A percentile compares a stretch with the other conserved stretches of the same genome.
phyloP scores from a whole-genome alignment of 805 yeast species.

The Ogataea sp. region DNA sequence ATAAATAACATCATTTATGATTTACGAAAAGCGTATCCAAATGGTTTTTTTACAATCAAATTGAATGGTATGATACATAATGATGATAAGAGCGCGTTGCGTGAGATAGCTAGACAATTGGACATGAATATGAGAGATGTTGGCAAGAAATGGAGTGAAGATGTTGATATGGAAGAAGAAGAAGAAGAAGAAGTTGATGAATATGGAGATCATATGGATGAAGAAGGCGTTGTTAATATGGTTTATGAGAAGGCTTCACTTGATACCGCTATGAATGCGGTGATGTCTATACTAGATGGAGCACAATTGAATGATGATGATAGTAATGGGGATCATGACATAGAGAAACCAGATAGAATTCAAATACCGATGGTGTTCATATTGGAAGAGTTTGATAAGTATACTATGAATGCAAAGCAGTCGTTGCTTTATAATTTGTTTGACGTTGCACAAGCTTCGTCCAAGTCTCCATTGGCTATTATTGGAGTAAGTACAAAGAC shows the following conservation, averaged over 20 bases:
- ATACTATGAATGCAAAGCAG: constrained; percentile 66
- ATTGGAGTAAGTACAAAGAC: constrained; percentile 72
- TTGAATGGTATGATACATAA: constrained; percentile 66
- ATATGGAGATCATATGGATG: neutral
- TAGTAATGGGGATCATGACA: constrained; percentile 8
- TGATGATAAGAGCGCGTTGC: constrained; percentile 72
- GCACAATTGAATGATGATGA: constrained; percentile 12
- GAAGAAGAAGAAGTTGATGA: neutral
- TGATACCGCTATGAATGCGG: constrained; percentile 52
- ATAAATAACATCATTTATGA: constrained; percentile 47
- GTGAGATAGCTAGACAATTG: constrained; percentile 80
- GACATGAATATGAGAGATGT: constrained; percentile 30
- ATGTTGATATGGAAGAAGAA: too few relatives aligned
- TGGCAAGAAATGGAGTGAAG: too few relatives aligned
- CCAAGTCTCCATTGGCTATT: constrained; percentile 64
- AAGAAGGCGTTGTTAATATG: neutral
- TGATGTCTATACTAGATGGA: constrained; percentile 44
- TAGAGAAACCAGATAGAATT: constrained; percentile 13
- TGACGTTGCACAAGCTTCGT: constrained; percentile 64
- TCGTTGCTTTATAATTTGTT: constrained; percentile 80
- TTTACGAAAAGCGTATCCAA: constrained; percentile 31
- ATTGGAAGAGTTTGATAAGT: constrained; percentile 80
- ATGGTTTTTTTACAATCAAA: constrained; percentile 53
- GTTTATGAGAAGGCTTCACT: constrained; percentile 43
- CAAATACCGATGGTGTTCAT: constrained; percentile 60